A percentile compares a stretch with the other conserved stretches of the same genome.
These are phyloP conservation scores for Metschnikowia hibisci DNA, from an alignment of 805 yeast genomes.

Conservation along the genomic window DNA sequence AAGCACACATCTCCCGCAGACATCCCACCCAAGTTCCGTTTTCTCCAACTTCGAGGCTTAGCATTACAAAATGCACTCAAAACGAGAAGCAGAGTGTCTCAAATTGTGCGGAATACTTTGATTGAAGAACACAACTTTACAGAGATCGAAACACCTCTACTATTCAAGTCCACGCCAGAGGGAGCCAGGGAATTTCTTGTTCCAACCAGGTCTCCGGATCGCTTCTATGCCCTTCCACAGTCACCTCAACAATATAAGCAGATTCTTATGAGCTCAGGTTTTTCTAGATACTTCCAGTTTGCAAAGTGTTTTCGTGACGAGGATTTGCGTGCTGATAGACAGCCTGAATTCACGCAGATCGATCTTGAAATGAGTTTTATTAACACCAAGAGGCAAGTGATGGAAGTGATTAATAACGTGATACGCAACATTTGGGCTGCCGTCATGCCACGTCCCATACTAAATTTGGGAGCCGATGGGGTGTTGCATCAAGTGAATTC, in stretches of 20 bases:
- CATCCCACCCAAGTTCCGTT: conserved; percentile 78
- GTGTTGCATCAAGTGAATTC: conserved; percentile 20
- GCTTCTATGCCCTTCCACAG: conserved; percentile 89
- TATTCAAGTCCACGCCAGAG: conserved; percentile 95
- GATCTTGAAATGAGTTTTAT: conserved; percentile 93
- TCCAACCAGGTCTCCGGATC: conserved; percentile 65
- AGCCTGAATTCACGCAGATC: conserved; percentile 97
- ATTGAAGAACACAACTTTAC: conserved; percentile 46
- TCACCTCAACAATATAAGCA: conserved; percentile 98
- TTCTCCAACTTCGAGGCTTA: conserved; percentile 68
- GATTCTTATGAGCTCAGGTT: conserved; percentile 89
- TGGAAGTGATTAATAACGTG: conserved; percentile 54
- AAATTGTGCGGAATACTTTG: conserved; percentile 41
- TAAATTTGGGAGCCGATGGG: conserved; percentile 31
- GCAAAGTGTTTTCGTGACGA: conserved; percentile 97
- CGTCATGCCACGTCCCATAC: conserved; percentile 39
- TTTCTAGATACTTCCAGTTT: conserved; percentile 79
- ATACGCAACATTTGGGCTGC: conserved; percentile 54
- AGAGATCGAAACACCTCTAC: conserved; percentile 88
- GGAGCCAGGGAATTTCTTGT: conserved; percentile 96
- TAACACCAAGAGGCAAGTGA: conserved; percentile 59
- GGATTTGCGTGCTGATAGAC: conserved; percentile 90
- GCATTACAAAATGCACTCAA: conserved; percentile 53
- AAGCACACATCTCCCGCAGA: conserved; percentile 47
- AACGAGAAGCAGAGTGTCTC: conserved; percentile 54